Conservation (phyloP, 148 eudicot genomes). For the Rhododendron williamsianum region DNA sequence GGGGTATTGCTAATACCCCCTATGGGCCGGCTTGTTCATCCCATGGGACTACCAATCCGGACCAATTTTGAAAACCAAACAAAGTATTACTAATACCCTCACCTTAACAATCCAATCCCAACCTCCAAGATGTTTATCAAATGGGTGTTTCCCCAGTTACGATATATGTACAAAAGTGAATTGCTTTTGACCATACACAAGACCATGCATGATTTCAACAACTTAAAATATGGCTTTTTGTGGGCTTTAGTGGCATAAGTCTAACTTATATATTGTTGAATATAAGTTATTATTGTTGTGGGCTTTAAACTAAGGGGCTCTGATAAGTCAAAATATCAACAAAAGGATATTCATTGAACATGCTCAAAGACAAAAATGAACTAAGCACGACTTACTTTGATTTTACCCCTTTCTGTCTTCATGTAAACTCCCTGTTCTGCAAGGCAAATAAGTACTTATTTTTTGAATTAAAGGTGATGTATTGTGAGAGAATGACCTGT, state of each 20-base stretch:
- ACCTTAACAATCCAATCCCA: too few species aligned
- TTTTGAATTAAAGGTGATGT: too few species aligned
- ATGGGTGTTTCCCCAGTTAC: not conserved
- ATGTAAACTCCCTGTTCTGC: not conserved
- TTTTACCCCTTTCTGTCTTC: not conserved
- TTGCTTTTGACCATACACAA: not conserved
- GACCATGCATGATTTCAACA: not conserved
- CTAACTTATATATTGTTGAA: not conserved
- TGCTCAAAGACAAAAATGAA: not conserved
- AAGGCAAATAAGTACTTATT: too few species aligned
- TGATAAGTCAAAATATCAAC: not conserved
- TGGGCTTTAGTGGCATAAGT: not conserved
- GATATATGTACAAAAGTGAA: not conserved
- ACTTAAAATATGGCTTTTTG: not conserved
- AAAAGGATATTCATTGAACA: too few species aligned
- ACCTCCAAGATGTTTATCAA: too few species aligned
- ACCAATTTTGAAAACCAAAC: too few species aligned
- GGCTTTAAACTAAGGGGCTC: not conserved
- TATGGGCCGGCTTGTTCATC: too few species aligned
- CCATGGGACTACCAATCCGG: too few species aligned
- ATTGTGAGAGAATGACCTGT: too few species aligned
- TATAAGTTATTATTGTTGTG: too few species aligned
- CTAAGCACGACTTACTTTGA: not conserved
- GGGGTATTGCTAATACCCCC: too few species aligned
- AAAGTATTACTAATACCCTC: too few species aligned